These are phyloP conservation scores for Phytophthora aleatoria DNA, from an alignment of 352 stramenopile species.

Conservation along the genomic window DNA sequence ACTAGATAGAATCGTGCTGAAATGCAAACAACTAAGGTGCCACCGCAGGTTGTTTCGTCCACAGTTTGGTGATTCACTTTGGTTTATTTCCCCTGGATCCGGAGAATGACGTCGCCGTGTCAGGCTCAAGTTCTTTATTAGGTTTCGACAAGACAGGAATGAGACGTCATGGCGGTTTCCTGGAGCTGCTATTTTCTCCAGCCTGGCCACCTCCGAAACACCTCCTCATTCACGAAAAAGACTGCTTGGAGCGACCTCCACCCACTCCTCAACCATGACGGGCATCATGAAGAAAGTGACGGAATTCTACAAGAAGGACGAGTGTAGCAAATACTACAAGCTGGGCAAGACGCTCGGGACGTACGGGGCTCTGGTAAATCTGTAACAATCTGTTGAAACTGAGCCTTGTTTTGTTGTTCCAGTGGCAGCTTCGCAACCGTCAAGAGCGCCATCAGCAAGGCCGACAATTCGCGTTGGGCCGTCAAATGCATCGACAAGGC, in stretches of 20 bases:
- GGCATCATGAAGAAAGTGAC: slow-evolving; percentile 87
- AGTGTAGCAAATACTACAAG: slow-evolving; percentile 91
- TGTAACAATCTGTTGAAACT: neutral
- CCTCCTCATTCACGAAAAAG: slow-evolving; percentile 33
- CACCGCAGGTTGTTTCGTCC: too few species aligned
- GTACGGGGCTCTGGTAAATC: slow-evolving; percentile 44
- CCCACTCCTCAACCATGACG: slow-evolving; percentile 50
- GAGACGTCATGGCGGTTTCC: neutral
- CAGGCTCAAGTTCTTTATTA: neutral
- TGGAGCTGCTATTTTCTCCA: slow-evolving; percentile 9
- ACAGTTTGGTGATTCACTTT: too few species aligned
- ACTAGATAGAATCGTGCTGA: slow-evolving; percentile 44
- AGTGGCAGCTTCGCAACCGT: slow-evolving; percentile 89
- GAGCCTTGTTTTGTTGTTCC: slow-evolving; percentile 1
- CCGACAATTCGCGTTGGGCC: slow-evolving; percentile 77
- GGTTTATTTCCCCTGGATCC: too few species aligned
- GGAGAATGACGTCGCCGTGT: neutral
- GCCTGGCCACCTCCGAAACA: slow-evolving; percentile 7
- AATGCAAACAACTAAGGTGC: slow-evolving; percentile 1
- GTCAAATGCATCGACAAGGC: slow-evolving; percentile 89
- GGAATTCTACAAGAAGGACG: slow-evolving; percentile 89
- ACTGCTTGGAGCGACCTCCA: slow-evolving; percentile 8
- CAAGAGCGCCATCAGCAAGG: slow-evolving; percentile 79
- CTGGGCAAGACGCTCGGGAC: slow-evolving; percentile 88
- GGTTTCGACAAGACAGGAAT: neutral